Percentiles rank a stretch among this genome's conserved stretches.
phyloP scores from a whole-genome alignment of 2,329 filamentous ascomycete genomes.

The Penicillium sp. region DNA sequence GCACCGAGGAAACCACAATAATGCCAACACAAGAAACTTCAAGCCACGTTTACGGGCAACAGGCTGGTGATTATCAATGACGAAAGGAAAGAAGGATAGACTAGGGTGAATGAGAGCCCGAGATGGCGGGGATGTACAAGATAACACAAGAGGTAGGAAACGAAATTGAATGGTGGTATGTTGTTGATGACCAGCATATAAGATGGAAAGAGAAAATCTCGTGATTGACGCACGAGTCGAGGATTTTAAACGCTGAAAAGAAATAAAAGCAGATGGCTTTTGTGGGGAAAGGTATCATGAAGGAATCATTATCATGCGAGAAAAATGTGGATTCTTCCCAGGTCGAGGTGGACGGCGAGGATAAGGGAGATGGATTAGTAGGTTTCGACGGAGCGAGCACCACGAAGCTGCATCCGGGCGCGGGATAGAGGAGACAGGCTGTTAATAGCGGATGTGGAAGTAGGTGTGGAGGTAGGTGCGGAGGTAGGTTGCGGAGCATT shows the following conservation, averaged over 20 bases:
- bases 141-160: background rate
- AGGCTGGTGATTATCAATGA: background rate
- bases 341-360: background rate
- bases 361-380: slow-evolving; percentile 12
- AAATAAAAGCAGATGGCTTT: slow-evolving; percentile 11
- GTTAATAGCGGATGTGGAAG: slow-evolving; percentile 10
- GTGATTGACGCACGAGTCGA: slow-evolving; percentile 3
- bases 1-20: slow-evolving; percentile 5
- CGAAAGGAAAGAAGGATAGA: slow-evolving; percentile 2
- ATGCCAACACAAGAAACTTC: slow-evolving; percentile 1
- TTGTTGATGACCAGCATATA: background rate
- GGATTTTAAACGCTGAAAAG: slow-evolving; percentile 5
- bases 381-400: slow-evolving; percentile 24
- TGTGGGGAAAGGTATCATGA: slow-evolving; percentile 15
- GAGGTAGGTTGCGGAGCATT: slow-evolving; percentile 8
- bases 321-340: background rate
- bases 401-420: slow-evolving; percentile 20
- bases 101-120: background rate
- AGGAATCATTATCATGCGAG: slow-evolving; percentile 17
- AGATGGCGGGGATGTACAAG: background rate
- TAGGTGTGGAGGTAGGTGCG: slow-evolving; percentile 4
- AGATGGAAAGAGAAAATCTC: background rate
- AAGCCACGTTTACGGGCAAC: background rate
- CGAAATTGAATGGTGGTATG: background rate
- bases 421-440: slow-evolving; percentile 18